Evolutionary conservation across 2,329 filamentous ascomycete species (phyloP), one percentile per base, ranked within the genome.

Genomic region (Colletotrichum sp.): DNA sequence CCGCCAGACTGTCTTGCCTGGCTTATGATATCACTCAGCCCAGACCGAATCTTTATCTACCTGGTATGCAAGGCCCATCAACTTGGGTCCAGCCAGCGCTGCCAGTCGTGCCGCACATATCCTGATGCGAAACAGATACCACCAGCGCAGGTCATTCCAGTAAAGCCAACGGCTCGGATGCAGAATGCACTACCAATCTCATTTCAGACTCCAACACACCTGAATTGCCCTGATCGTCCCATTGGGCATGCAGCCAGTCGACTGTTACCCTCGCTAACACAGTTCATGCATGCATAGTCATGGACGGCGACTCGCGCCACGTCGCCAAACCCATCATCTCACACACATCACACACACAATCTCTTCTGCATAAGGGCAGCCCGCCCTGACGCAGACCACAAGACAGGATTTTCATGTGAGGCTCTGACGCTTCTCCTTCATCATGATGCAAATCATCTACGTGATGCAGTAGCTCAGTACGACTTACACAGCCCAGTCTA

Each of bases 211-310:
- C 22, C 25, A 59, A 52, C n/a, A 22, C 44, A 52, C 44, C 11
- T 22, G n/a, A 52, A 22, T 8, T 19, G 1, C n/a, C 44, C 44
- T 52, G 44, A 22, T 52, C 19, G 52, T 19, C 16, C 64, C 39
- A 67, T 55, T 34, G 64, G 44, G 30, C 32, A 25, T 64, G 19
- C 25, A 25, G 13, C 30, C 61, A 22, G 63, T 30, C n/a, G 36
- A 27, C 44, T 22, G 63, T 22, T 36, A 52, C 29, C n/a, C 63
- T 75, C 55, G 63, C 69, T 57, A 63, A 55, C 16, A 52, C 49
- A 11, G 27, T 64, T 64, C 69, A 68, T 73, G 73, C 69, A 64
- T 67, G 36, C 72, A 72, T 39, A n/a, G 52, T 19, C 57, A 39
- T 39, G 52, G 27, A 32, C n/a, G 34, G 22, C 62, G 22, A 22